phyloP scores from a whole-genome alignment of 1,284 basidiomycete species.

The Ustilago xerochloae region DNA sequence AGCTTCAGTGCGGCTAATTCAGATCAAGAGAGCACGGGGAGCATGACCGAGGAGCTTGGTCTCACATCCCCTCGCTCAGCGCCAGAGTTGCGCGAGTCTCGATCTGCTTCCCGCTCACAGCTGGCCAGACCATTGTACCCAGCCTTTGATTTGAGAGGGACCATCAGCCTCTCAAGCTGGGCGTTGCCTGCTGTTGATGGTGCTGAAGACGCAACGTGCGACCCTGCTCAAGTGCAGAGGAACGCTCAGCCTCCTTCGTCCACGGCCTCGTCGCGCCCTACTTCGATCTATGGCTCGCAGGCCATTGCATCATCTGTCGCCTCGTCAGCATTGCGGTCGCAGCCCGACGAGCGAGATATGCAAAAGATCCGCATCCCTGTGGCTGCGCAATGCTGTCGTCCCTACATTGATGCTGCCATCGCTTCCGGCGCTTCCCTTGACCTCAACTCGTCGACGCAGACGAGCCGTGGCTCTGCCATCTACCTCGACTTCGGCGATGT shows the following conservation, averaged over 20 bases:
- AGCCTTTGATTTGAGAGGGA: constrained; percentile 46
- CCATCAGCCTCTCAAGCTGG: constrained; percentile 46
- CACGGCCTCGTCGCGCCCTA: constrained; percentile 46
- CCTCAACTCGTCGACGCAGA: constrained; percentile 17
- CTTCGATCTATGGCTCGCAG: constrained; percentile 43
- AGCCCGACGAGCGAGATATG: constrained; percentile 36
- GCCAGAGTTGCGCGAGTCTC: constrained; percentile 28
- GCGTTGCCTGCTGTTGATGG: constrained; percentile 18
- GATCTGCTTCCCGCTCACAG: constrained; percentile 13
- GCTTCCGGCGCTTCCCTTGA: constrained; percentile 9
- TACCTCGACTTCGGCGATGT: constrained; percentile 65
- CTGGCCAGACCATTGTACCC: constrained; percentile 26
- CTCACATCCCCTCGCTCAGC: constrained; percentile 47
- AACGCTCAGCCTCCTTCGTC: constrained; percentile 32
- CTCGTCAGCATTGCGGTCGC: constrained; percentile 31
- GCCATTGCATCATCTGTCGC: constrained; percentile 30
- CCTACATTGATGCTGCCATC: constrained; percentile 41
- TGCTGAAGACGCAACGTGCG: constrained; percentile 9
- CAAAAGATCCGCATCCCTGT: constrained; percentile 51
- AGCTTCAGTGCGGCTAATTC: constrained; percentile 31
- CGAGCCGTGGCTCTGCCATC: constrained; percentile 36
- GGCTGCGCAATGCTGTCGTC: constrained; percentile 49
- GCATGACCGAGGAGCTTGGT: constrained; percentile 21
- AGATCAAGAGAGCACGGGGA: constrained; percentile 29
- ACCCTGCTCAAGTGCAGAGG: constrained; percentile 8